Conservation (phyloP, 495 filamentous ascomycete genomes). For the Geopyxis carbonaria region DNA sequence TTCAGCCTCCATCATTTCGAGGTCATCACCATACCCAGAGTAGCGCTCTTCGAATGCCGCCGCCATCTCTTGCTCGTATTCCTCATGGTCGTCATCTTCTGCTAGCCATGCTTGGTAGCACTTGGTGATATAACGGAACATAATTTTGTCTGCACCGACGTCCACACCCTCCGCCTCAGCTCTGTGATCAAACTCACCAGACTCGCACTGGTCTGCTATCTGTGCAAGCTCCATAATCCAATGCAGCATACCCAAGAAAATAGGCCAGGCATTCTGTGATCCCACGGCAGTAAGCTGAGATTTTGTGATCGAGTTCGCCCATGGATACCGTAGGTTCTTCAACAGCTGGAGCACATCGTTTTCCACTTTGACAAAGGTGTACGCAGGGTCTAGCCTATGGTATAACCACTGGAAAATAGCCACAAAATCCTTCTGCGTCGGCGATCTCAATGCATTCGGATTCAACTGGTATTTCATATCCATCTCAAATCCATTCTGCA, state of each 20-base stretch:
- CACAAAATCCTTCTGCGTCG: slow-evolving; percentile 97
- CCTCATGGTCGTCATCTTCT: slow-evolving; percentile 68
- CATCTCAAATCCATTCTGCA: slow-evolving; percentile 85
- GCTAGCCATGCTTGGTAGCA: slow-evolving; percentile 89
- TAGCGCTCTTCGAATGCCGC: slow-evolving; percentile 72
- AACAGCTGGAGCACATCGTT: slow-evolving; percentile 80
- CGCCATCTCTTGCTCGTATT: slow-evolving; percentile 75
- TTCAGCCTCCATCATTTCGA: slow-evolving; percentile 68
- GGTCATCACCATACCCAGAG: slow-evolving; percentile 59
- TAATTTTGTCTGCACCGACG: slow-evolving; percentile 72
- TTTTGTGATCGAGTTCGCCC: slow-evolving; percentile 83
- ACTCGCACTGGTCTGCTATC: slow-evolving; percentile 66
- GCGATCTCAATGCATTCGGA: slow-evolving; percentile 71
- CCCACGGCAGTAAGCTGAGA: slow-evolving; percentile 87
- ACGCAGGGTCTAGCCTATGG: slow-evolving; percentile 78
- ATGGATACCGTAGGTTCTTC: slow-evolving; percentile 87
- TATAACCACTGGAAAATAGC: slow-evolving; percentile 97
- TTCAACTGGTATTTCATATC: slow-evolving; percentile 85
- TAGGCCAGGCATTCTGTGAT: slow-evolving; percentile 75
- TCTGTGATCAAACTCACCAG: slow-evolving; percentile 69
- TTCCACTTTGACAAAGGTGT: slow-evolving; percentile 73
- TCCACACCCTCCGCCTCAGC: slow-evolving; percentile 59
- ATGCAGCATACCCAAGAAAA: slow-evolving; percentile 81
- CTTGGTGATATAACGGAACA: slow-evolving; percentile 72
- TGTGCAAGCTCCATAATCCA: slow-evolving; percentile 97